phyloP scores from a whole-genome alignment of 2,329 filamentous ascomycete genomes.

The Acarospora socialis region DNA sequence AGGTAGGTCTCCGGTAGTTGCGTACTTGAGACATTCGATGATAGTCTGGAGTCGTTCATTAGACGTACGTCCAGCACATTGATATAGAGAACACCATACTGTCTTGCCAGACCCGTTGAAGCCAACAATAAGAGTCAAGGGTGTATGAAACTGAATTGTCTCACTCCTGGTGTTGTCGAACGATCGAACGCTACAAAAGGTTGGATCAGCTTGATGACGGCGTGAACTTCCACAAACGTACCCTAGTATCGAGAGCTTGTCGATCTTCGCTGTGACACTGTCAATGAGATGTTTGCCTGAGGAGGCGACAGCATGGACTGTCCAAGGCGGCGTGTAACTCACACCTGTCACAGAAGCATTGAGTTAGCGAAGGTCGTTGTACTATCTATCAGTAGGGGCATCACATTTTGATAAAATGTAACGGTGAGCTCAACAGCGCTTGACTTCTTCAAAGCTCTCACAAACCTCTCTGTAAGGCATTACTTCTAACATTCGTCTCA shows the following conservation, averaged over 20 bases:
- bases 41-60: constrained; percentile 49
- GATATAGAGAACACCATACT: constrained; percentile 22
- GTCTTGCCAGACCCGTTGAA: constrained; percentile 98
- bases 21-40: constrained; percentile 97
- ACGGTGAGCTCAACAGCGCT: no score
- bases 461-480: no score
- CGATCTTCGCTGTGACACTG: constrained; percentile 53
- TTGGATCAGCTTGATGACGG: constrained; percentile 1
- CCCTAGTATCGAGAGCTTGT: constrained; percentile 78
- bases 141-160: constrained; percentile 75
- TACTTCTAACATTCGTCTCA: no score
- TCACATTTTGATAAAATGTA: no score
- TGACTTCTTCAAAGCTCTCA: no score
- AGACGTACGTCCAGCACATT: neutral
- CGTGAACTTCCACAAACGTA: constrained; percentile 19
- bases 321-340: no score
- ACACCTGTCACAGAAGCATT: no score
- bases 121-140: constrained; percentile 89
- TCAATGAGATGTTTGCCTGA: constrained; percentile 8
- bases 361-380: no score
- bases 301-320: neutral
- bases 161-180: constrained; percentile 65
- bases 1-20: constrained; percentile 82
- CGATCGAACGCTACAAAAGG: constrained; percentile 52
- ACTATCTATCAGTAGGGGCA: no score